Base-by-base conservation (phyloP, 306 rosid genomes). In the Castanea crenata region DNA sequence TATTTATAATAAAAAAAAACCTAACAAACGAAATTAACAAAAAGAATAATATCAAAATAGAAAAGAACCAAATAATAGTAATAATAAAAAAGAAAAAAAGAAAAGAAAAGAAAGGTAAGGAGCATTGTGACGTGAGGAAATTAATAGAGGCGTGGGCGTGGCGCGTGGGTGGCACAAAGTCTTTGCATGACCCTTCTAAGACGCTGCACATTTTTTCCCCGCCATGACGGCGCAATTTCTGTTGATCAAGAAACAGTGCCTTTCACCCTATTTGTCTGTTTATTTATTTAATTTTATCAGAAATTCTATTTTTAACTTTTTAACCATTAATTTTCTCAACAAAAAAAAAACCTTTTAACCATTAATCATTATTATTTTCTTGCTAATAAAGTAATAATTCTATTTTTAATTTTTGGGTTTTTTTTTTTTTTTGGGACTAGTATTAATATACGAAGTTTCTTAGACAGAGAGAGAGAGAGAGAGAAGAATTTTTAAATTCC, bases 381-480 rank as follows among this genome's bases (percentile, higher is more conserved):
- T 77, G 64, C 29, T 41, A 3, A 2, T 44, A 13, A 35, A 35
- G 41, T 20, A 46, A 14, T 34, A 4, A 29, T 68, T 55, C 49
- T 71, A 13, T 76, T 29, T n/a, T 84, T 65, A n/a, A n/a, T 23
- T n/a, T 67, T 31, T 54, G 1, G 2, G 27, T 71, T 29, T 16
- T 41, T 73, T 27, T 21, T 32, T n/a, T 38, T 38, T 35, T 6
- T 38, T 35, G 3, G 11, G 46, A 41, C 46, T 41, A 41, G 46
- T 65, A 68, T 25, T 69, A 56, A 52, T 73, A 41, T 77, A 55
- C 77, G 82, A 80, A 74, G 73, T 74, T 83, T 80, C 79, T 78
- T 25, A 9, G 44, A 59, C 52, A 38, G 85, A 81, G 85, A 31
- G 3, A 7, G 61, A 5, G 52, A 59, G 86, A 31, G 7, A 32